Percentiles rank a stretch among this genome's conserved stretches.
Conservation (phyloP, 2,329 filamentous ascomycete genomes). For the Orbilia quercus region DNA sequence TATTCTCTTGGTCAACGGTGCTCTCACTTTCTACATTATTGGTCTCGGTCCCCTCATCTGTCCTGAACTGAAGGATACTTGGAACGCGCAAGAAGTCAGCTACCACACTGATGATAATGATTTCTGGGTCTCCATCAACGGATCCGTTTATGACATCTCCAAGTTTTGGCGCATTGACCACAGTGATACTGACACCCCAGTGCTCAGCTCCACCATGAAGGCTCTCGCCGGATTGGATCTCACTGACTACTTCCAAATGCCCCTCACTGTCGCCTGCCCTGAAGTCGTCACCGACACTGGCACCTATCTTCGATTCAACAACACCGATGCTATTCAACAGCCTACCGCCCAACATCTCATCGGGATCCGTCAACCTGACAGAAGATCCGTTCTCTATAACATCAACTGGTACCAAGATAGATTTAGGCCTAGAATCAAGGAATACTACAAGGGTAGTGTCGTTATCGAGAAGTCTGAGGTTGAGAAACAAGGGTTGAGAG, state of each 20-base stretch:
- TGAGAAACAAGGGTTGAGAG: conserved; percentile 72
- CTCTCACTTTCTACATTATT: conserved; percentile 92
- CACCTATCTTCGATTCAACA: conserved; percentile 73
- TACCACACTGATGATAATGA: conserved; percentile 78
- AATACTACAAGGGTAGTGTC: conserved; percentile 87
- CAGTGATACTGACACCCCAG: conserved; percentile 76
- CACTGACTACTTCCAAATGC: conserved; percentile 85
- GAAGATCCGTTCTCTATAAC: conserved; percentile 70
- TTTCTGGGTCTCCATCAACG: conserved; percentile 87
- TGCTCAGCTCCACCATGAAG: conserved; percentile 73
- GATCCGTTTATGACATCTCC: conserved; percentile 87
- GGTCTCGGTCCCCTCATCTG: conserved; percentile 85
- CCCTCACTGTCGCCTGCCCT: conserved; percentile 78
- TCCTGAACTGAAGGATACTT: conserved; percentile 90
- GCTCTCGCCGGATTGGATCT: conserved; percentile 81
- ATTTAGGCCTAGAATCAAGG: conserved; percentile 82
- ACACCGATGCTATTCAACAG: conserved; percentile 68
- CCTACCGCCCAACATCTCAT: conserved; percentile 74
- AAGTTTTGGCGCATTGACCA: conserved; percentile 89
- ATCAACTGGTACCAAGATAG: conserved; percentile 79
- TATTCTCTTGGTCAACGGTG: conserved; percentile 82
- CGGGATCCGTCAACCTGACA: conserved; percentile 70
- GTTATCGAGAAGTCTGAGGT: conserved; percentile 75
- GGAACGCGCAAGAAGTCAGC: conserved; percentile 76
- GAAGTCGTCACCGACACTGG: conserved; percentile 74